These are phyloP conservation scores for Cyberlindnera nakhonratchasimensis DNA, from an alignment of 805 yeast genomes.

Conservation along the genomic window DNA sequence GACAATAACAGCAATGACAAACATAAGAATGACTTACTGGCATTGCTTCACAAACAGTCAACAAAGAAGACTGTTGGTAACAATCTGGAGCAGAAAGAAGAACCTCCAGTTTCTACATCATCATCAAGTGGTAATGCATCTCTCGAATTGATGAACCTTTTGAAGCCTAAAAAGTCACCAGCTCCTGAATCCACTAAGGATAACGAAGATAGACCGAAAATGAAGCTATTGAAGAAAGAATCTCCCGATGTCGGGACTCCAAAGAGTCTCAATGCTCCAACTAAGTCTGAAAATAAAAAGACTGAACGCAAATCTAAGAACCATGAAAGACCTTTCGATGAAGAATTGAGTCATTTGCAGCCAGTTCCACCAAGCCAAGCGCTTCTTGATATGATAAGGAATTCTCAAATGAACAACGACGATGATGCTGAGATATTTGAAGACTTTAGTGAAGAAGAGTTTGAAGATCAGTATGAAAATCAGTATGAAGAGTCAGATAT, in stretches of 20 bases:
- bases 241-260: conserved; percentile 6
- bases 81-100: conserved; percentile 4
- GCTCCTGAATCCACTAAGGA: conserved; percentile 2
- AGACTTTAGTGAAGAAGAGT: conserved; percentile 24
- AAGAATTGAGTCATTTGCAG: not conserved
- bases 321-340: not conserved
- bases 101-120: conserved; percentile 5
- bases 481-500: conserved; percentile 22
- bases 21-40: conserved; percentile 22
- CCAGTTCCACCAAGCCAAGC: conserved; percentile 24
- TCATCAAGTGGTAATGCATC: conserved; percentile 1
- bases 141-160: conserved; percentile 2
- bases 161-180: conserved; percentile 8
- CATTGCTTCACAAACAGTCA: conserved; percentile 20
- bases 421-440: conserved; percentile 26
- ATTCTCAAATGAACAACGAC: conserved; percentile 12
- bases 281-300: conserved; percentile 1
- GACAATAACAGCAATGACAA: conserved; percentile 5
- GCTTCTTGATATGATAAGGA: conserved; percentile 21
- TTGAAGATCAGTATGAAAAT: conserved; percentile 19
- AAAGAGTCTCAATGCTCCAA: conserved; percentile 1
- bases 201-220: conserved; percentile 19
- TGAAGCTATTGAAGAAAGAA: conserved; percentile 24
- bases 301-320: not conserved
- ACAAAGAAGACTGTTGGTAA: conserved; percentile 6